phyloP scores from a whole-genome alignment of 352 stramenopile species.

The Phytopythium oedochilum region DNA sequence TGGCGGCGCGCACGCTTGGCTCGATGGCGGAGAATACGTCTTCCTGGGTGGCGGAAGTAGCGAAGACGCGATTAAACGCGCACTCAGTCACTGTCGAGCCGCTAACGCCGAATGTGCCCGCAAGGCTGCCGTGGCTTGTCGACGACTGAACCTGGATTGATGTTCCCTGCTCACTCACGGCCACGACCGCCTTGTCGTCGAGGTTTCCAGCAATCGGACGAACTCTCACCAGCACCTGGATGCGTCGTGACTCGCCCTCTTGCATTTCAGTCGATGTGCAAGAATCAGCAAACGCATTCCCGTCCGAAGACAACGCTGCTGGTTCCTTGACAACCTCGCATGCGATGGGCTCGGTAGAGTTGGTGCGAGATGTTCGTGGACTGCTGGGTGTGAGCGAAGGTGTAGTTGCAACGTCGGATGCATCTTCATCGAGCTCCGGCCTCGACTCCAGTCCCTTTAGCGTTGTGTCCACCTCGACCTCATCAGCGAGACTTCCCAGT shows the following conservation, averaged over 20 bases:
- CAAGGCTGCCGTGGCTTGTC: neutral
- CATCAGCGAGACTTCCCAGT: neutral
- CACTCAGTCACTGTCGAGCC: constrained; percentile 52
- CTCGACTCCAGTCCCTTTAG: neutral
- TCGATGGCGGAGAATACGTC: constrained; percentile 75
- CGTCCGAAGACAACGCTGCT: neutral
- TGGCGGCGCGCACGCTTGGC: constrained; percentile 49
- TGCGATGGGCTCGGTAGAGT: neutral
- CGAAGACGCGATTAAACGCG: constrained; percentile 74
- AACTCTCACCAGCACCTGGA: constrained; percentile 76
- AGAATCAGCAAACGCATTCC: no score
- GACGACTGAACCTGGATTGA: constrained; percentile 17
- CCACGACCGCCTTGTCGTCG: constrained; percentile 29
- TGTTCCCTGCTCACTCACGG: constrained; percentile 18
- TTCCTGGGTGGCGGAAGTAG: constrained; percentile 48
- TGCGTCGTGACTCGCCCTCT: constrained; percentile 14
- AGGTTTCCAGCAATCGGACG: constrained; percentile 27
- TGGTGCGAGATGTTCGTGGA: neutral
- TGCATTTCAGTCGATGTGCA: neutral
- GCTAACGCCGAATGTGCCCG: neutral
- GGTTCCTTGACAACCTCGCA: neutral
- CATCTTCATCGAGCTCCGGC: neutral
- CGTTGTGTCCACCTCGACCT: neutral
- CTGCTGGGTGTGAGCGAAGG: neutral
- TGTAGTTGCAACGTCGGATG: neutral